Evolutionary conservation across 805 yeast genomes (phyloP), one percentile per base, ranked within the genome.

Genomic region (Teunomyces barrocoloradensis): DNA sequence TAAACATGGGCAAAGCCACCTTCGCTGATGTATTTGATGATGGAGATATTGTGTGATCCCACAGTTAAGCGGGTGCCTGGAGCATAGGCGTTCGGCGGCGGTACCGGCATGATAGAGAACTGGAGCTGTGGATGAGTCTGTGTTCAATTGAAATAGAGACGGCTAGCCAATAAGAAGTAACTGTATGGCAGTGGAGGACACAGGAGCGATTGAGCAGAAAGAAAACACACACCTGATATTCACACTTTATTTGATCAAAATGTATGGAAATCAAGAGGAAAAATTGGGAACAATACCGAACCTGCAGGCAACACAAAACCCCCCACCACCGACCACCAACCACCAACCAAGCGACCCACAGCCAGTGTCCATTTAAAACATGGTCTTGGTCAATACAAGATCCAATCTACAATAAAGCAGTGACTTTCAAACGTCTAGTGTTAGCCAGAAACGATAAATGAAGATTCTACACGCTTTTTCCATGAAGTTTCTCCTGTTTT

Each of bases 1-100:
- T 94, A 94, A 4, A 94, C 97, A 63, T 88, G 96, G 9, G 99
- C 98, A 74, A 89, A 94, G 11, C 99, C 99, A 41, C 94, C 98
- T 59, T 85, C 85, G 5, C 96, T 85, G 37, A 91, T 70, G 69
- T 87, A 91, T 54, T 83, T 77, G 52, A 77, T 74, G 56, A 90
- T 79, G 40, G 73, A 68, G n/a, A 84, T 86, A 43, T 74, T 71
- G 66, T 91, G 96, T 4, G 91, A 79, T 9, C 97, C 97, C 32
- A 90, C 96, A 2, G 89, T 80, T 53, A 91, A 74, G 50, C 70
- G 69, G 3, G 94, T 87, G 4, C 96, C 96, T 6, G 94, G 87
- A 9, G 76, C 66, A 59, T 85, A 88, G 6, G 88, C 81, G 50
- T 74, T 74, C 6, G 81, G 75, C 5, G 86, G 84, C 17, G 87